Evolutionary conservation across 2,329 filamentous ascomycete genomes (phyloP).

Genomic region (Didymella lethalis): DNA sequence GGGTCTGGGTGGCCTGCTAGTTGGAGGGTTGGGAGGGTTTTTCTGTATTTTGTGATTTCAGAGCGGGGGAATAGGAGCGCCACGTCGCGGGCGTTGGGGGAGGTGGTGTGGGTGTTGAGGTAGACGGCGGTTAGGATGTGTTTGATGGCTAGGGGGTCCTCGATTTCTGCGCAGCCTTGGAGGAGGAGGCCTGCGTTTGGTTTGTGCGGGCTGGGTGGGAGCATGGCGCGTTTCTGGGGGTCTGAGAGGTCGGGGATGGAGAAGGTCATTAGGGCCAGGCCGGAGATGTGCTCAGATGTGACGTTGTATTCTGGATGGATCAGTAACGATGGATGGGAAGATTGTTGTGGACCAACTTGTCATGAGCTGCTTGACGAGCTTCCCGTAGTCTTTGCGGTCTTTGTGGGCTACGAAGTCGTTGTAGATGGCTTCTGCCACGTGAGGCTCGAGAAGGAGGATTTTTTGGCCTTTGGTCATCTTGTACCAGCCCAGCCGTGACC

Average conservation of each 20-base stretch:
- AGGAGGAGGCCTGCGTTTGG: conserved; percentile 30
- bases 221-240: conserved; percentile 23
- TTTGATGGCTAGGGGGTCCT: conserved; percentile 39
- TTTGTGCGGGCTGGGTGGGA: conserved; percentile 40
- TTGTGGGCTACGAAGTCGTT: conserved; percentile 35
- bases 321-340: conserved; percentile 7
- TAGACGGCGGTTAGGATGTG: conserved; percentile 42
- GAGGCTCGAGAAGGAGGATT: conserved; percentile 24
- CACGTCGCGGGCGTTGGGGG: conserved; percentile 25
- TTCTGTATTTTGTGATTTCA: conserved; percentile 31
- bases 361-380: conserved; percentile 12
- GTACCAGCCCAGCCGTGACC: conserved; percentile 32
- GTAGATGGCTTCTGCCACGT: conserved; percentile 35
- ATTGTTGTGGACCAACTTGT: conserved; percentile 1
- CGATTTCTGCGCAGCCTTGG: conserved; percentile 39
- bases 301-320: conserved; percentile 35
- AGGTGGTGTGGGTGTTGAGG: conserved; percentile 20
- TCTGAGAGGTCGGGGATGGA: conserved; percentile 38
- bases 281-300: conserved; percentile 34
- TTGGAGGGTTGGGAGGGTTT: conserved; percentile 25
- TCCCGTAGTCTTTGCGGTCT: conserved; percentile 27
- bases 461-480: conserved; percentile 28
- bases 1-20: conserved; percentile 32
- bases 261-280: conserved; percentile 37
- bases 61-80: conserved; percentile 28